These are phyloP conservation scores for Aspergillus clavatus DNA, from an alignment of 2,329 filamentous ascomycete species.

Conservation along the genomic window DNA sequence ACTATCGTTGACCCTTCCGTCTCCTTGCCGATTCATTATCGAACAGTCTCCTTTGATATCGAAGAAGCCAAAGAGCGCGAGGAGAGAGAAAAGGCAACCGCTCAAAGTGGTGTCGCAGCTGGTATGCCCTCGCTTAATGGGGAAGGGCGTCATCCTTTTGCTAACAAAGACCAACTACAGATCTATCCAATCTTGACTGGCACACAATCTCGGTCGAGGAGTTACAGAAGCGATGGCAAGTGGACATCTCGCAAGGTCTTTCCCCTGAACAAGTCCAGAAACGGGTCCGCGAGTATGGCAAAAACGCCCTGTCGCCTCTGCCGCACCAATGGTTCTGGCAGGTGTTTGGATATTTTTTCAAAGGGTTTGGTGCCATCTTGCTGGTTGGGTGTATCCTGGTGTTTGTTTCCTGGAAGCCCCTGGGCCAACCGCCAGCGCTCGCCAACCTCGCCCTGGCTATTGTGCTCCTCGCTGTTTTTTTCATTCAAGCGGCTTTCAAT, in stretches of 20 bases:
- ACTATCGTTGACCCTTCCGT: conserved; percentile 21
- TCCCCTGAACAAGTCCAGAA: conserved; percentile 54
- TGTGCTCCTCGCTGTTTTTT: conserved; percentile 65
- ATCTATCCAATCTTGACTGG: conserved; percentile 57
- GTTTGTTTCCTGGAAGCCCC: conserved; percentile 70
- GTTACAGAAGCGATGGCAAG: conserved; percentile 56
- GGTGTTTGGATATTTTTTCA: conserved; percentile 67
- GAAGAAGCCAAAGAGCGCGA: conserved; percentile 50
- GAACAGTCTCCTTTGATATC: conserved; percentile 50
- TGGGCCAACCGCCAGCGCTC: conserved; percentile 64
- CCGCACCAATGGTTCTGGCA: conserved; percentile 56
- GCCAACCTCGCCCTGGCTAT: conserved; percentile 71
- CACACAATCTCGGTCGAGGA: conserved; percentile 57
- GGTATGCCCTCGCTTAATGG: conserved; percentile 26
- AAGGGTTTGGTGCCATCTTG: conserved; percentile 69
- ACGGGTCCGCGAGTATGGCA: conserved; percentile 57
- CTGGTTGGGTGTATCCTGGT: conserved; percentile 66
- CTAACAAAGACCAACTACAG: conserved; percentile 29
- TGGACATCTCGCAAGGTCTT: conserved; percentile 55
- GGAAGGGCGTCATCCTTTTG: background rate
- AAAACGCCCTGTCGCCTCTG: conserved; percentile 62
- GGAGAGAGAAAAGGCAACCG: conserved; percentile 38
- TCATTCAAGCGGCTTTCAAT: conserved; percentile 65
- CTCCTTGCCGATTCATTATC: conserved; percentile 29
- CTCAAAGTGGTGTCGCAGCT: conserved; percentile 44